Base-by-base conservation (phyloP, 2,329 filamentous ascomycete species). In the Colletotrichum navitas region DNA sequence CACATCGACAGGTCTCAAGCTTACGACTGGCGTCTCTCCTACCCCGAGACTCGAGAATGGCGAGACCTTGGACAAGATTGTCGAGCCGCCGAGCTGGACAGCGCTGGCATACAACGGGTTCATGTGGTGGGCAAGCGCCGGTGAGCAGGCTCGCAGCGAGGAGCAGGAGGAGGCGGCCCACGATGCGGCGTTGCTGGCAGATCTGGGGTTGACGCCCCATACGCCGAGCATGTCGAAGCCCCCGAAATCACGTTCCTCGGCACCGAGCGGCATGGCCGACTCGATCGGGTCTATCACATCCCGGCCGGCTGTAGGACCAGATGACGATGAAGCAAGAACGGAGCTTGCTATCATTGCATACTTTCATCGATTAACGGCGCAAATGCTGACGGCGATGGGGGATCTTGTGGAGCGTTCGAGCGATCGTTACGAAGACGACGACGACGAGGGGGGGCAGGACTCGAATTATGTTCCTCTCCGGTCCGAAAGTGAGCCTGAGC, bases 71-170 rank as follows among this genome's bases (percentile, higher is more conserved):
- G 88, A 91, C 68, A 80, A 82, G 65, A 84, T 91, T 54, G 84
- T 91, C 36, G 90, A 93, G 76, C 90, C 90, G 1, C 79, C 87
- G 51, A 91, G 87, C 52, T 93, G 91, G 93, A 86, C 92, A 0
- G 90, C 92, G 1, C 87, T 95, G 34, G 93, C 93, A 6, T 96
- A 95, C 81, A 90, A 89, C 66, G 91, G 92, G 32, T 95, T 95
- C 83, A 94, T 95, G 88, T 96, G 93, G 93, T 96, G 94, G 93
- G 93, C 93, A 2, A 94, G 91, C 21, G 93, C 93, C 0, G 93
- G 93, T 69, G 93, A 96, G 81, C 89, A 92, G 79, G 83, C 88
- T 10, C 85, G 87, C 24, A 85, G 88, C 61, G 88, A 89, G 63
- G 87, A 91, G 73, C 85, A 88, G 26, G 89, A 91, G 74, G 88